These are phyloP conservation scores for Dendrocalamus sinicus DNA, from an alignment of 176 grass and related monocot genomes.

Conservation along the genomic window DNA sequence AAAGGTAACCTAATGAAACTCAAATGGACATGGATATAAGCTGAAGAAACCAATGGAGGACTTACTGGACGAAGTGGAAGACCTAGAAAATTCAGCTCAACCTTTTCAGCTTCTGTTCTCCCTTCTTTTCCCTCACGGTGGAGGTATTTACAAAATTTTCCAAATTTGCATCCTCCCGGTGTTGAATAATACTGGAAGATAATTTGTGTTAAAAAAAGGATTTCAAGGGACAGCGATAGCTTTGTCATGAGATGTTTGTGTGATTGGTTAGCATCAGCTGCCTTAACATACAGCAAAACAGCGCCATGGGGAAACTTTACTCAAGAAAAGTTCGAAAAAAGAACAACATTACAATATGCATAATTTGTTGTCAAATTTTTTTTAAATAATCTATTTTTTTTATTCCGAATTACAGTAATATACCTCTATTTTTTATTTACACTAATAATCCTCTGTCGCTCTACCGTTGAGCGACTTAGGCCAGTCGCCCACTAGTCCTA, in stretches of 20 bases:
- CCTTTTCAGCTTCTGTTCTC: slow-evolving; percentile 63
- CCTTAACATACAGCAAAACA: not conserved
- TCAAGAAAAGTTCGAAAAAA: not conserved
- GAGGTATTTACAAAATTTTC: slow-evolving; percentile 77
- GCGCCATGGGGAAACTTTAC: not conserved
- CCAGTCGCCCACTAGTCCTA: too few relatives aligned
- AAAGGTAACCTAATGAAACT: slow-evolving; percentile 15
- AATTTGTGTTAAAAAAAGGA: slow-evolving; percentile 36
- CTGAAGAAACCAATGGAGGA: slow-evolving; percentile 36
- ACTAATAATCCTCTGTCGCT: too few relatives aligned
- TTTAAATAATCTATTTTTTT: too few relatives aligned
- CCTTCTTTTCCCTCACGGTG: slow-evolving; percentile 62
- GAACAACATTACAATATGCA: not conserved
- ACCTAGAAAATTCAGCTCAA: slow-evolving; percentile 87
- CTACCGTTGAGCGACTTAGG: too few relatives aligned
- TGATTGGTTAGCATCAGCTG: not conserved
- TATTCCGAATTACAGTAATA: too few relatives aligned
- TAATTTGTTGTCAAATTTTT: not conserved
- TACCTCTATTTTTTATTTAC: too few relatives aligned
- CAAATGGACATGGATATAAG: not conserved
- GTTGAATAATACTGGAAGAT: slow-evolving; percentile 71
- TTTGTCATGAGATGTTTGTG: not conserved
- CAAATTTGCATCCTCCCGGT: slow-evolving; percentile 90
- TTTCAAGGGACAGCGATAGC: slow-evolving; percentile 5
- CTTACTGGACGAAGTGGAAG: slow-evolving; percentile 94